Evolutionary conservation across 1,284 basidiomycete genomes (phyloP).

Genomic region (Tylopilus sp.): DNA sequence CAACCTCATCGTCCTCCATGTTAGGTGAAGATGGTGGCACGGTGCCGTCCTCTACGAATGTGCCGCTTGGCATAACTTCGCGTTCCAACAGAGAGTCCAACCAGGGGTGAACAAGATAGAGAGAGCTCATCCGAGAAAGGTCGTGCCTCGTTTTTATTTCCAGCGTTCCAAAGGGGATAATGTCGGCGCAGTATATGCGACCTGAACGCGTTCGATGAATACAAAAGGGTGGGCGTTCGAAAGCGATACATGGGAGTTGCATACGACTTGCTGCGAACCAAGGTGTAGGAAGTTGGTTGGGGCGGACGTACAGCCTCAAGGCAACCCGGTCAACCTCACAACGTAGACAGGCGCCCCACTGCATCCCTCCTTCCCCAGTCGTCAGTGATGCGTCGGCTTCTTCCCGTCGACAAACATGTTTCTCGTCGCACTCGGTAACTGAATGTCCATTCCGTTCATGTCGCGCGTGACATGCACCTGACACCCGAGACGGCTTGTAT

Average conservation of each 20-base stretch:
- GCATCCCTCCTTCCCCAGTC: background rate
- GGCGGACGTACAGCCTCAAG: background rate
- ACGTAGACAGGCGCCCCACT: background rate
- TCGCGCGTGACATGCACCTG: slow-evolving; percentile 85
- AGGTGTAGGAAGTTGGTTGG: background rate
- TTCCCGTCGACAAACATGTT: slow-evolving; percentile 95
- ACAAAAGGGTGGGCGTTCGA: background rate
- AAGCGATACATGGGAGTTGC: slow-evolving; percentile 1
- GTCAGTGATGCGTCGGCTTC: slow-evolving; percentile 49
- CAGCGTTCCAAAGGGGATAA: background rate
- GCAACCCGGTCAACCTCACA: background rate
- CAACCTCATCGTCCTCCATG: background rate
- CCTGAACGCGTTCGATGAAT: background rate
- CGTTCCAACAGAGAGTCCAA: background rate
- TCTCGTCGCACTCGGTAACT: slow-evolving; percentile 87
- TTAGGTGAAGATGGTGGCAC: background rate
- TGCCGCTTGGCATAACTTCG: background rate
- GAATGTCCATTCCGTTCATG: slow-evolving; percentile 85
- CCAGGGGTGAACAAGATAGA: slow-evolving; percentile 3
- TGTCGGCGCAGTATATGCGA: background rate
- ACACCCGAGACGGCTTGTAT: slow-evolving; percentile 82
- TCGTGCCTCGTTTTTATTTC: background rate
- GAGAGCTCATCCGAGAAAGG: background rate
- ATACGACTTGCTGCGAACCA: background rate
- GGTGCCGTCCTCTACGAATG: background rate